A percentile compares a stretch with the other conserved stretches of the same genome.
Conservation (phyloP, 352 stramenopile genomes). For the Phytophthora syringae region DNA sequence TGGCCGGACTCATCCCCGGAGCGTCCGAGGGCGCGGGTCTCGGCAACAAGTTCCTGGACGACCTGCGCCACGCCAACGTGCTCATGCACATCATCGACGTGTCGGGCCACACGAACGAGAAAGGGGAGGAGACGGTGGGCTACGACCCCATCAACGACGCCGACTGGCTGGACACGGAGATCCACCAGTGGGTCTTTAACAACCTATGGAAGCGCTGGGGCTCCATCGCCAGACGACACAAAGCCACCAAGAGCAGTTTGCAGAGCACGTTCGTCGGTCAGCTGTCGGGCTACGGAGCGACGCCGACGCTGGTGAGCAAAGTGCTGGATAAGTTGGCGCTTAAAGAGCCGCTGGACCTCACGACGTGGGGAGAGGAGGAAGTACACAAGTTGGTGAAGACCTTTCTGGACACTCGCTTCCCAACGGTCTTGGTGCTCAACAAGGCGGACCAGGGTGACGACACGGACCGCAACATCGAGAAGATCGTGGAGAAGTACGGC, state of each 20-base stretch:
- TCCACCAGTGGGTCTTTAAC: constrained; percentile 90
- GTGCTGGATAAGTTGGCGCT: constrained; percentile 69
- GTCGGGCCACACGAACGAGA: constrained; percentile 90
- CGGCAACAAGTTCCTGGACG: constrained; percentile 98
- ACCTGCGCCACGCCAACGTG: constrained; percentile 88
- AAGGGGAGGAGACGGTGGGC: constrained; percentile 85
- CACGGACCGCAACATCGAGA: constrained; percentile 89
- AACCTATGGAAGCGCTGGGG: constrained; percentile 89
- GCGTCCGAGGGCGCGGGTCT: constrained; percentile 94
- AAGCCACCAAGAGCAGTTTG: constrained; percentile 75
- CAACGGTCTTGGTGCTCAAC: constrained; percentile 90
- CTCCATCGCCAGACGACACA: constrained; percentile 79
- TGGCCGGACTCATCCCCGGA: constrained; percentile 82
- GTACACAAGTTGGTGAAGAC: constrained; percentile 80
- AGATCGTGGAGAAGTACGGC: constrained; percentile 89
- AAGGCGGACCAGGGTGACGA: constrained; percentile 88
- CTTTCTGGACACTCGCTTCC: constrained; percentile 85
- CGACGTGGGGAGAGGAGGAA: constrained; percentile 58
- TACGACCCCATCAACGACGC: constrained; percentile 92
- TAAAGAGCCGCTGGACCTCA: constrained; percentile 74
- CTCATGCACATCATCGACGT: constrained; percentile 93
- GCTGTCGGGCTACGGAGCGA: constrained; percentile 82
- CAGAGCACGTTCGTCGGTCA: constrained; percentile 74
- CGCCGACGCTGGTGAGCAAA: constrained; percentile 72
- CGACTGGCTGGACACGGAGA: constrained; percentile 87